Base-by-base conservation (phyloP, 345 rosid species). In the Aegle marmelos region DNA sequence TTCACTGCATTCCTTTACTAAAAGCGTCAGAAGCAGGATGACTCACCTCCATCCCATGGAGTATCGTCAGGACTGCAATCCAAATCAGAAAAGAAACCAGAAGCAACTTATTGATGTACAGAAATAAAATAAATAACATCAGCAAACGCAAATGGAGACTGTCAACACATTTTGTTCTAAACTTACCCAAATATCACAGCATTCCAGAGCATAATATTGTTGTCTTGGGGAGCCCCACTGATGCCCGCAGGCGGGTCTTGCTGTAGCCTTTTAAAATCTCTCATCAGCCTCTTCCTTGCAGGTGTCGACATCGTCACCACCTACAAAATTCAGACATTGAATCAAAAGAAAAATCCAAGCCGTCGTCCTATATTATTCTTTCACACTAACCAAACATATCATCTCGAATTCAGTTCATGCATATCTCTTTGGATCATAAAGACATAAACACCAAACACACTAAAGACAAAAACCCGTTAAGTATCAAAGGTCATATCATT, bases 41-140 rank as follows among this genome's bases (percentile, higher is more conserved):
- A 76, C 87, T 82, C 77, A 93, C 95, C 97, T 89, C 95, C 95
- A 78, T 93, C 97, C 95, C 97, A 93, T 1, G 95, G 92, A 34
- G 91, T 87, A 82, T 90, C 95, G 74, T 90, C 93, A 73, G 93
- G 97, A 54, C 95, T 91, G 89, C 85, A 83, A 90, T 53, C 64
- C 58, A 80, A 79, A 76, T 41, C 64, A 83, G 25, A 61, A 71
- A 65, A 83, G 80, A 77, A 76, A 82, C 74, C 37, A 79, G 9
- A 81, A 76, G 70, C 60, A 39, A 67, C 62, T 67, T 74, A 78
- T 28, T 25, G 17, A 73, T 61, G 68, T 62, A 73, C 6, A 1
- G 58, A 71, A 75, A 22, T 48, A 19, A 25, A 77, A 25, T 58
- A 45, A 48, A 66, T 6, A 41, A 27, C 33, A 31, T 58, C 19